Base-by-base conservation (phyloP, 2,329 filamentous ascomycete genomes). In the Chaetomiaceae sp. region DNA sequence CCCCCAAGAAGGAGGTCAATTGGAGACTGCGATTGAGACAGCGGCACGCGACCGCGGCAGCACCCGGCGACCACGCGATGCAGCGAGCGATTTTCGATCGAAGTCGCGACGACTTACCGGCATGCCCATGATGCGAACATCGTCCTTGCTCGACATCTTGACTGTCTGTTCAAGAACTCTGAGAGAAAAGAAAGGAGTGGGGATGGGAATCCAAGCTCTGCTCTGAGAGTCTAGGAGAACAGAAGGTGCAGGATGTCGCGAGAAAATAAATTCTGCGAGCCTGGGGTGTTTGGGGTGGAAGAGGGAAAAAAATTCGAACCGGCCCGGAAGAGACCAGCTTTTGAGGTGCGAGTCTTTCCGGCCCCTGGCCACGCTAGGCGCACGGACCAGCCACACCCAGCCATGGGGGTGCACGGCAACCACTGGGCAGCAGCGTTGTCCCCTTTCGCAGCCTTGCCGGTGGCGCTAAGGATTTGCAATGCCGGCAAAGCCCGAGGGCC, bases 71-170 rank as follows among this genome's bases (percentile, higher is more conserved):
- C 54, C n/a, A 58, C 52, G 49, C 40, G 52, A 55, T 51, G 54
- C 34, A 53, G 51, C 61, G 65, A 62, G 60, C 60, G 55, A 64
- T 62, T 62, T 62, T 59, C 60, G 61, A 61, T 3, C 39, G 37
- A 37, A 44, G 55, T 41, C 51, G 53, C 49, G 45, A 44, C 23
- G 50, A 76, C 79, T 77, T 77, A 85, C 81, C 70, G 79, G 79
- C 78, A 85, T 83, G 78, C 82, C 82, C 77, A 83, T 65, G 65
- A 85, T 74, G 70, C 73, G 78, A 39, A 44, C 71, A 66, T 79
- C 72, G 59, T 79, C 71, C 65, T 73, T 71, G 63, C 66, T 60
- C 70, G 77, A 73, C 78, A 82, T 82, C 65, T 68, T 79, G 72
- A 66, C 38, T 54, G 53, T 51, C 40, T 69, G 66, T 64, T 72